These are phyloP conservation scores for Cinchona pubescens DNA, from an alignment of 257 asterid species.

Conservation along the genomic window DNA sequence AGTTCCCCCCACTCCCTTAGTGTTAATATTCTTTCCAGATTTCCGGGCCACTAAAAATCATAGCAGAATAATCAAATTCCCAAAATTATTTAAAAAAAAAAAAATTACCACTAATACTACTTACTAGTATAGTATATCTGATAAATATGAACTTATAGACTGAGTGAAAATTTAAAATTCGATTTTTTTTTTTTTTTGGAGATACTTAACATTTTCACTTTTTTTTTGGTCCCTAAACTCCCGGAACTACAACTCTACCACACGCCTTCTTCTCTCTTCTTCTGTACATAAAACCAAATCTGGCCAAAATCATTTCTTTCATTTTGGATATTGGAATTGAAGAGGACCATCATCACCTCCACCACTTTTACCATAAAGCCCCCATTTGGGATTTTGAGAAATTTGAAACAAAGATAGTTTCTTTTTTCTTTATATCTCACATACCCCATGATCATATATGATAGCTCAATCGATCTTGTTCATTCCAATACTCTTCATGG, in stretches of 20 bases:
- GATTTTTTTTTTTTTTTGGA: neutral
- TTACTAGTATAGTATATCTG: no score
- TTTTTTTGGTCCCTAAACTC: constrained; percentile 5
- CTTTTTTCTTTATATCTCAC: constrained; percentile 16
- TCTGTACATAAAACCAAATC: constrained; percentile 11
- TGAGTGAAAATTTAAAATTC: neutral
- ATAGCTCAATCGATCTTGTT: constrained; percentile 46
- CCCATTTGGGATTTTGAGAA: constrained; percentile 14
- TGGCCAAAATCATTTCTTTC: constrained; percentile 7
- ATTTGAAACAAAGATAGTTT: constrained; percentile 53
- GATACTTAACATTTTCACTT: constrained; percentile 10
- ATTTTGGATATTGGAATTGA: neutral
- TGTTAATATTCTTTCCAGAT: constrained; percentile 16
- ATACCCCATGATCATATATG: neutral
- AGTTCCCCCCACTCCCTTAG: neutral
- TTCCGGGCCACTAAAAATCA: constrained; percentile 4
- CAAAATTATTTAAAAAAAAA: neutral
- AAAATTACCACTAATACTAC: neutral
- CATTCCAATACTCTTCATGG: constrained; percentile 58
- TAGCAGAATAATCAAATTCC: neutral
- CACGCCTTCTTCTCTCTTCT: constrained; percentile 3
- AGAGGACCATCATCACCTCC: no score
- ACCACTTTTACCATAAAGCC: no score
- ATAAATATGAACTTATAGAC: neutral
- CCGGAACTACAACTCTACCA: constrained; percentile 1